Evolutionary conservation across 768 basidiomycete species (phyloP), one percentile per base, ranked within the genome.

Genomic region (Boletus vermiculosoides): DNA sequence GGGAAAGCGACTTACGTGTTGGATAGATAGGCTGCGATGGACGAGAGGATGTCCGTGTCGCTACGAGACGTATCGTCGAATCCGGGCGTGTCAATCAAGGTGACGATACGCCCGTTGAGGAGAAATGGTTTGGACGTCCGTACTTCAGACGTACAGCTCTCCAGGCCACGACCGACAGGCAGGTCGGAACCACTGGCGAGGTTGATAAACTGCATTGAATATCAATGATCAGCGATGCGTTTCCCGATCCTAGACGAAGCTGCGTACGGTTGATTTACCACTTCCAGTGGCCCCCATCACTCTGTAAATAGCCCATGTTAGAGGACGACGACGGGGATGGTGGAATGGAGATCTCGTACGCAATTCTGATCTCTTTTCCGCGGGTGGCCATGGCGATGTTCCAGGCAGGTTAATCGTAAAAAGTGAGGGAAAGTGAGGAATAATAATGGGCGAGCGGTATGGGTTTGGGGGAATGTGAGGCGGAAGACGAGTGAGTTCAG

Each of bases 71-170:
- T 80, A 60, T 85, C 82, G 60, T 84, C 83, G 64, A 85, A 85
- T 5, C 84, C 84, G 16, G 84, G 84, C 0, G 83, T 85, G 65
- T 86, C 84, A 41, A 86, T 77, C 31, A 86, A 66, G 13, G 73
- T 78, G 51, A 85, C 68, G 50, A 60, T 64, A 8, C 72, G 71
- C 12, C 78, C 80, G 45, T 80, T 77, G 36, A 83, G 63, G 40
- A 73, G 59, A 61, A 84, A 82, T 1, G 80, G 72, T 15, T 69
- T 63, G 4, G 80, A 72, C 4, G 75, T 67, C 52, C 78, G 73
- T 1, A 85, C 77, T 11, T 70, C 70, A 45, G 66, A 71, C 0
- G 84, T 85, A 59, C 80, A 84, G 16, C 83, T 85, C 52, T 78
- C 71, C 31, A 83, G 69, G 5, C 76, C 74, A 5, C 63, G 66